These are phyloP conservation scores for Pyrrhoderma noxium DNA, from an alignment of 1,284 basidiomycete species.

Conservation along the genomic window DNA sequence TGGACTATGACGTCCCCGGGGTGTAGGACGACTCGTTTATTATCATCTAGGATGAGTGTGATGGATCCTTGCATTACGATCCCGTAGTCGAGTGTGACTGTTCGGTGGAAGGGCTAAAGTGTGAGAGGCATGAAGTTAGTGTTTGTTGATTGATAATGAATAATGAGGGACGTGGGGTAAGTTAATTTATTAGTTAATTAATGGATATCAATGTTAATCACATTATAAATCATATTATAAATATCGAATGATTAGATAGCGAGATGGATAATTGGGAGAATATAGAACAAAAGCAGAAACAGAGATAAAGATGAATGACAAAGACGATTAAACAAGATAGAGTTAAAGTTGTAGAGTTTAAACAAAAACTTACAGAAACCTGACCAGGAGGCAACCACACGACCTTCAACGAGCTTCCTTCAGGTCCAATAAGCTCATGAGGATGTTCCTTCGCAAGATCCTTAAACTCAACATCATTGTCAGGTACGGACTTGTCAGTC, in stretches of 20 bases:
- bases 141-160: neutral
- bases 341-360: too few relatives aligned
- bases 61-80: conserved; percentile 14
- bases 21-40: conserved; percentile 7
- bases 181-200: too few relatives aligned
- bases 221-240: too few relatives aligned
- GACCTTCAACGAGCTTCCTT: conserved; percentile 7
- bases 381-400: conserved; percentile 10
- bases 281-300: too few relatives aligned
- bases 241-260: too few relatives aligned
- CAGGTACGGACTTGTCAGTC: conserved; percentile 5
- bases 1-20: conserved; percentile 17
- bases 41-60: conserved; percentile 14
- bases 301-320: too few relatives aligned
- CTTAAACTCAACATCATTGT: conserved; percentile 9
- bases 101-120: conserved; percentile 16
- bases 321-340: too few relatives aligned
- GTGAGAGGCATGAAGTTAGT: neutral
- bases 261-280: too few relatives aligned
- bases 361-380: neutral
- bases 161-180: neutral
- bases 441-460: conserved; percentile 8
- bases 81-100: conserved; percentile 17
- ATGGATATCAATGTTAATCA: too few relatives aligned
- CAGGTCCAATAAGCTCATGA: conserved; percentile 2